Evolutionary conservation across 805 yeast genomes (phyloP), one percentile per base, ranked within the genome.

Genomic region (Alloascoidea hylecoeti): DNA sequence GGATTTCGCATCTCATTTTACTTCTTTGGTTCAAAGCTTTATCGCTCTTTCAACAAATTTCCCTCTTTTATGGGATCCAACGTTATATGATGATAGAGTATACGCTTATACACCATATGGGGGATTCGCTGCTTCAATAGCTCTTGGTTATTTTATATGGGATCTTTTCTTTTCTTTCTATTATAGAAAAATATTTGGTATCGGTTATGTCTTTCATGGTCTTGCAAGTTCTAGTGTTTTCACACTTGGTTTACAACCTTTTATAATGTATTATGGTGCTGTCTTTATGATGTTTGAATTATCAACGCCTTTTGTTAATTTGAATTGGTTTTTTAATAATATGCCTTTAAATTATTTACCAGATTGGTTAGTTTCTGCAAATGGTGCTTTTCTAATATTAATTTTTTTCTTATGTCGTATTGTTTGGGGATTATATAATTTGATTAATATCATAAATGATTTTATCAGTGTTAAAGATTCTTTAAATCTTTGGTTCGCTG

Each of bases 231-330:
- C 84, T 39, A 70, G 70, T 48, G 95, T 84, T 30, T 83, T 86
- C 52, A 49, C 59, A 2, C 57, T 71, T 38, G 66, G 84, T 2
- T 64, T 81, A 42, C 54, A 64, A 19, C 96, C 96, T 2, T 82
- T 76, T 56, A 72, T 84, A 52, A 75, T 78, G 56, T 80, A 86
- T 37, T 79, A 81, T 74, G 70, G 81, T 18, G 89, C 95, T 1
- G 74, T 78, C 15, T 92, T 88, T 54, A 64, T 92, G 48, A 55
- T 82, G 37, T 92, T 81, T 57, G 98, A 92, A 59, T 68, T 82
- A 33, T 79, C 94, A 35, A 83, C 96, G 2, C 97, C 97, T 5
- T 92, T 92, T 58, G 95, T 92, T 44, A 94, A 92, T 57, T 55
- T 83, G 52, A 84, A 92, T 57, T 92, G 96, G 96, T 88, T 79